These are phyloP conservation scores for Populus hybrid DNA, from an alignment of 441 rosid genomes.

Conservation along the genomic window DNA sequence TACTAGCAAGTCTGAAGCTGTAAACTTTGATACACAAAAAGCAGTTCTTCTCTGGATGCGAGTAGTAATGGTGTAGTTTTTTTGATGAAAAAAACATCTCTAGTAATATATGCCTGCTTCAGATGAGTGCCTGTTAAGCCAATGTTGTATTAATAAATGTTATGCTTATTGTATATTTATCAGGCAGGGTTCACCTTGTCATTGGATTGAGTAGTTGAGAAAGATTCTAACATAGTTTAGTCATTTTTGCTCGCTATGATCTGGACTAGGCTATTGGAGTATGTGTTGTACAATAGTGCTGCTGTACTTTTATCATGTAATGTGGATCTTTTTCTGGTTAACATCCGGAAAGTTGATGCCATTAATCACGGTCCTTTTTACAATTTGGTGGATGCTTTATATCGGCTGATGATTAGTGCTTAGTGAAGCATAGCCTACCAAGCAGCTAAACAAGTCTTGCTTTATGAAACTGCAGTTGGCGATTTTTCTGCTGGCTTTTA, in stretches of 20 bases:
- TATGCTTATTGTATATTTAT: background rate
- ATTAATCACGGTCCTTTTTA: background rate
- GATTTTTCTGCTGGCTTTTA: slow-evolving; percentile 57
- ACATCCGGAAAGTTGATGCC: background rate
- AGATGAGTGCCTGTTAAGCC: background rate
- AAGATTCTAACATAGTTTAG: background rate
- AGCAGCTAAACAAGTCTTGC: background rate
- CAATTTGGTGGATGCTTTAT: background rate
- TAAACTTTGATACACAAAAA: background rate
- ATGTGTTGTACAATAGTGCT: no score
- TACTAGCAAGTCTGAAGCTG: background rate
- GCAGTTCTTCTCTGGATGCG: background rate
- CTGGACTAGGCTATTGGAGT: background rate
- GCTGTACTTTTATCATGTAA: background rate
- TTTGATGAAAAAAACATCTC: background rate
- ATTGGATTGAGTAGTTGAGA: background rate
- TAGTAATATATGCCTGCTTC: background rate
- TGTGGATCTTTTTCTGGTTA: background rate
- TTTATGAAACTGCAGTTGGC: slow-evolving; percentile 51
- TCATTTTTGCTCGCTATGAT: background rate
- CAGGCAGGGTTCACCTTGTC: background rate
- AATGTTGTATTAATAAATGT: background rate
- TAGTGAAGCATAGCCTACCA: background rate
- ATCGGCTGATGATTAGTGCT: background rate
- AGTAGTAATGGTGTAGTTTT: background rate